Evolutionary conservation across 352 stramenopile species (phyloP).

Genomic region (Globisporangium canariense): DNA sequence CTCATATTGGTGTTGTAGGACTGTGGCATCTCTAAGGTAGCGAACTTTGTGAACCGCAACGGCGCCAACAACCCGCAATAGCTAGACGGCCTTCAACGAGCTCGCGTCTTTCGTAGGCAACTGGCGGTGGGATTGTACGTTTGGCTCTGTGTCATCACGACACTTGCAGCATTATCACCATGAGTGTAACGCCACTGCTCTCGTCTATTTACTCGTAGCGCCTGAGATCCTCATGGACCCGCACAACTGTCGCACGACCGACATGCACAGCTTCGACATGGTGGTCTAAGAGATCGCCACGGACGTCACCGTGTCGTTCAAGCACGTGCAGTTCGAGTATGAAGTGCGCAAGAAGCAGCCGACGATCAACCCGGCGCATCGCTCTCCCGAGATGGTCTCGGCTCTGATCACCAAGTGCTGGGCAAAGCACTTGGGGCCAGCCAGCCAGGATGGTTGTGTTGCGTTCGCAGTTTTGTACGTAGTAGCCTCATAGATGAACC

Average conservation of each 20-base stretch:
- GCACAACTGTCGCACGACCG: slow-evolving; percentile 60
- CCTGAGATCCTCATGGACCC: slow-evolving; percentile 68
- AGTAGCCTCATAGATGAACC: not conserved
- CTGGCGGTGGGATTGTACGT: slow-evolving; percentile 56
- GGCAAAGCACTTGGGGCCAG: slow-evolving; percentile 16
- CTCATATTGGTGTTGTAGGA: slow-evolving; percentile 22
- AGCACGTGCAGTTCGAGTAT: slow-evolving; percentile 59
- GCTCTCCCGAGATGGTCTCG: slow-evolving; percentile 49
- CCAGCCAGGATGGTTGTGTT: no score
- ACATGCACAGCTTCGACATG: slow-evolving; percentile 78
- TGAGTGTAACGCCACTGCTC: not conserved
- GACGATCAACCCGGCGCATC: slow-evolving; percentile 29
- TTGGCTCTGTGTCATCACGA: not conserved
- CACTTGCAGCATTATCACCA: not conserved
- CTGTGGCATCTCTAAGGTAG: slow-evolving; percentile 68
- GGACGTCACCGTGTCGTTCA: slow-evolving; percentile 59
- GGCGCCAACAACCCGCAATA: slow-evolving; percentile 34
- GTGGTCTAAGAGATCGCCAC: slow-evolving; percentile 65
- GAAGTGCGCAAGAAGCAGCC: slow-evolving; percentile 60
- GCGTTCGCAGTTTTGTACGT: no score
- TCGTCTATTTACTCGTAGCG: slow-evolving; percentile 12
- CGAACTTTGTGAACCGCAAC: slow-evolving; percentile 38
- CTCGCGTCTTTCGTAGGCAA: slow-evolving; percentile 58
- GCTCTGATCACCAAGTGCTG: slow-evolving; percentile 62
- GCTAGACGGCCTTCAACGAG: slow-evolving; percentile 21